phyloP scores from a whole-genome alignment of 208 protist species.

The Wallacemonas collosoma region DNA sequence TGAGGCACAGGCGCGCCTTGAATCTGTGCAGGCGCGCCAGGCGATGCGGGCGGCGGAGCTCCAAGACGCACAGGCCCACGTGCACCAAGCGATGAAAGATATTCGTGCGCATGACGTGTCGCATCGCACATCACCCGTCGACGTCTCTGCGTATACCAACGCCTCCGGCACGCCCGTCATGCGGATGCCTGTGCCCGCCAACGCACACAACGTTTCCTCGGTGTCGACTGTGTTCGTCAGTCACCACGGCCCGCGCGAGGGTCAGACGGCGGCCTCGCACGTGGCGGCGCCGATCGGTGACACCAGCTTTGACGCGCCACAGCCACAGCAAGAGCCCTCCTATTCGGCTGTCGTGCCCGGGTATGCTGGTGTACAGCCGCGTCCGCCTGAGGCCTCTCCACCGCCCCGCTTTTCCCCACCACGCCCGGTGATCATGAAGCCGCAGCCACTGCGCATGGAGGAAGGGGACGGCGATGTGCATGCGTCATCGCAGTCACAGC shows the following conservation, averaged over 20 bases:
- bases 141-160: background rate
- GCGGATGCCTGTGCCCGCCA: constrained; percentile 21
- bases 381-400: constrained; percentile 9
- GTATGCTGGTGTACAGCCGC: background rate
- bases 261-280: background rate
- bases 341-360: background rate
- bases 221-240: constrained; percentile 12
- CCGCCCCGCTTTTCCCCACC: background rate
- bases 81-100: constrained; percentile 39
- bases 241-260: background rate
- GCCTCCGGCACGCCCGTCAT: background rate
- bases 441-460: background rate
- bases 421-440: background rate
- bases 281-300: background rate
- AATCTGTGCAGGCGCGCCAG: constrained; percentile 46
- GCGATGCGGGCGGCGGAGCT: constrained; percentile 37
- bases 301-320: background rate
- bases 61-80: constrained; percentile 27
- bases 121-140: background rate
- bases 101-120: constrained; percentile 23
- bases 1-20: constrained; percentile 43
- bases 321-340: background rate
- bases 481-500: too few relatives aligned
- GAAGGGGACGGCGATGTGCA: background rate
- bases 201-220: background rate